Base-by-base conservation (phyloP, 306 rosid genomes). In the Pyrus pyrifolia region DNA sequence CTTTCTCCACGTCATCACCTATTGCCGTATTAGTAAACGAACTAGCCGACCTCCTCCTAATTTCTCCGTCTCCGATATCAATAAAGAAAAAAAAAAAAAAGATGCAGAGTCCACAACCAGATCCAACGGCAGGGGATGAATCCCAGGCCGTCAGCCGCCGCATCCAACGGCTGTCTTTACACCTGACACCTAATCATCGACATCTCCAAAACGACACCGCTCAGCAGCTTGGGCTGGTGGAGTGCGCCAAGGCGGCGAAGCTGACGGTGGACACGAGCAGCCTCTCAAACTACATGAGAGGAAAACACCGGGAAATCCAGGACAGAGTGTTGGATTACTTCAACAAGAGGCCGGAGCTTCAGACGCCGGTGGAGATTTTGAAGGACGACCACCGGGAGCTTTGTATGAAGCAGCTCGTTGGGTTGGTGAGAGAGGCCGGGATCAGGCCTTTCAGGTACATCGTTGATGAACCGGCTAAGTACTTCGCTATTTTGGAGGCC, bases 361-460 rank as follows among this genome's bases (percentile, higher is more conserved):
- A 88, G 71, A 95, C 93, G 44, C 97, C 99, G 2, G 61, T 89
- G 29, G 99, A 92, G 87, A 89, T 92, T 67, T 87, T 90, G 1
- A 95, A 84, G 66, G 92, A 83, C 25, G 88, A 88, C 1, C 97
- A 95, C 65, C 88, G 99, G 5, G 76, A 88, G 70, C 89, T 95
- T 5, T 95, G 97, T 71, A 91, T 89, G 97, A 85, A 80, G 44
- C 99, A 95, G 87, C 87, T 95, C 19, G 15, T 79, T 5, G 99
- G 86, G 4, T 58, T 95, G 29, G 99, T 95, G 5, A 84, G 86
- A 46, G 99, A 90, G 30, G 96, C 97, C 1, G 93, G 93, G 9
- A 78, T 95, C 60, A 76, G 83, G 62, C 97, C 97, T 19, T 86
- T 92, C 17, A 75, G 77, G 29, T 89, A 81, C 81, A 81, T 95